phyloP scores from a whole-genome alignment of 768 basidiomycete species.

The Kwoniella bestiolae region DNA sequence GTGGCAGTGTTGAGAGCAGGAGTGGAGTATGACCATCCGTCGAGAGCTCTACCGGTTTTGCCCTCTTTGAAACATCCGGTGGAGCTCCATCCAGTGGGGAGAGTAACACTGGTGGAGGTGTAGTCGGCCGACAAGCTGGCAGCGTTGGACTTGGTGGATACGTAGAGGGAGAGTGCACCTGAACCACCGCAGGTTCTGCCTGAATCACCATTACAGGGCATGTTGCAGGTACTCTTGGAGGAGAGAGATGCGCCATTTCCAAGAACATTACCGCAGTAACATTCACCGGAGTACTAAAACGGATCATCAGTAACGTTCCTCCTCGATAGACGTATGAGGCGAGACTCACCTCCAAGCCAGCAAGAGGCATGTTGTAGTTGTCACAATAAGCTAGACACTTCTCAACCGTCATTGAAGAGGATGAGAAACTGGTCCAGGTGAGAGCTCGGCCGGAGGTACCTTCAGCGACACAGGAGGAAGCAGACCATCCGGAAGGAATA shows the following conservation, averaged over 20 bases:
- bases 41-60: constrained; percentile 25
- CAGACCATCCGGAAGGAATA: constrained; percentile 29
- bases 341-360: constrained; percentile 50
- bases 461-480: constrained; percentile 29
- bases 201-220: constrained; percentile 34
- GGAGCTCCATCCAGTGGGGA: constrained; percentile 32
- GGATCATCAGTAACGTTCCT: not conserved
- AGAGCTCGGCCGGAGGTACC: constrained; percentile 35
- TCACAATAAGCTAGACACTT: constrained; percentile 54
- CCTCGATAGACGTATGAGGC: not conserved
- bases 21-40: constrained; percentile 16
- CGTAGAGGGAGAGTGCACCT: constrained; percentile 29
- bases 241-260: constrained; percentile 60
- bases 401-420: constrained; percentile 48
- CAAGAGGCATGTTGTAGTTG: constrained; percentile 49
- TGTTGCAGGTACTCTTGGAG: constrained; percentile 20
- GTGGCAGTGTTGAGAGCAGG: constrained; percentile 19
- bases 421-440: constrained; percentile 14
- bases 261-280: constrained; percentile 63
- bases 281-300: constrained; percentile 50
- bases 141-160: constrained; percentile 19
- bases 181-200: constrained; percentile 26
- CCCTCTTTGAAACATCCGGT: constrained; percentile 22
- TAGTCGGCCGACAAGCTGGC: constrained; percentile 17
- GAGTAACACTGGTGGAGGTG: constrained; percentile 23